phyloP scores from a whole-genome alignment of 1,139 yeast genomes.

The Candida sojae region DNA sequence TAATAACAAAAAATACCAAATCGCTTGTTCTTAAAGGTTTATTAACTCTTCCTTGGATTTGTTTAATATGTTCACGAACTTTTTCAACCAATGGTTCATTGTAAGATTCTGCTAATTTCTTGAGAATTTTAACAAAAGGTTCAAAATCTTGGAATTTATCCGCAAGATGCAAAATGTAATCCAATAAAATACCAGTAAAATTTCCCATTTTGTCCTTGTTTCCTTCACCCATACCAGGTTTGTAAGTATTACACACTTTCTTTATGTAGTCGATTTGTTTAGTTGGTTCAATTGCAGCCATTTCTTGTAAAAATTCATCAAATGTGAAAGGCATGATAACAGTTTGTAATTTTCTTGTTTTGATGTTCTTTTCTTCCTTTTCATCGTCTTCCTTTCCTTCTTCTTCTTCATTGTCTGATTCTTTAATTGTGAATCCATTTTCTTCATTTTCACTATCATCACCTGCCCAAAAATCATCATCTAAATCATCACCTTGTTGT shows the following conservation, averaged over 20 bases:
- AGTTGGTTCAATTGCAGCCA: constrained; percentile 28
- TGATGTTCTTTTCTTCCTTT: constrained; percentile 7
- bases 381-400: constrained; percentile 20
- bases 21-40: constrained; percentile 48
- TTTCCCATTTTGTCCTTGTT: constrained; percentile 73
- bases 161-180: constrained; percentile 58
- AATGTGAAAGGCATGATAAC: constrained; percentile 60
- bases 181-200: constrained; percentile 66
- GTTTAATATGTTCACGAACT: constrained; percentile 33
- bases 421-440: constrained; percentile 29
- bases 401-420: constrained; percentile 22
- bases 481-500: constrained; percentile 72
- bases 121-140: constrained; percentile 51
- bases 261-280: constrained; percentile 54
- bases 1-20: constrained; percentile 63
- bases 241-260: constrained; percentile 60
- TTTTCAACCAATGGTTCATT: constrained; percentile 60
- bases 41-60: constrained; percentile 52
- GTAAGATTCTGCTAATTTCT: constrained; percentile 64
- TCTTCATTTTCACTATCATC: constrained; percentile 48
- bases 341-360: constrained; percentile 15
- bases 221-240: constrained; percentile 78
- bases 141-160: constrained; percentile 26
- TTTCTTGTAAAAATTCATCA: constrained; percentile 44
- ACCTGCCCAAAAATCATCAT: constrained; percentile 57